Evolutionary conservation across 1,284 basidiomycete species (phyloP).

Genomic region (Schizophyllum commune): DNA sequence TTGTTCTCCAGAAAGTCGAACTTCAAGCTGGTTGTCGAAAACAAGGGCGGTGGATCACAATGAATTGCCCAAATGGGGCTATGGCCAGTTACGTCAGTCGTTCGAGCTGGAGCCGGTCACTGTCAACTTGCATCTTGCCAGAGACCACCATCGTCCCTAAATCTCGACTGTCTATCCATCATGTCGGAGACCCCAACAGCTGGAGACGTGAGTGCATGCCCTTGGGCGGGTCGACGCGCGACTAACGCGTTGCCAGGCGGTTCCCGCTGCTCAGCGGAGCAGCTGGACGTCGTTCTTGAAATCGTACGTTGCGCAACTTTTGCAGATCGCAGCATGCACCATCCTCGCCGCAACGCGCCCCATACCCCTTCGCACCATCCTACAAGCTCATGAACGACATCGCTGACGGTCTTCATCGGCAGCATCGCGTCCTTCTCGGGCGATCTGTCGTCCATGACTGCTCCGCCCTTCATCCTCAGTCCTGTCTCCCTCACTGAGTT

Average conservation of each 20-base stretch:
- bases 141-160: background rate
- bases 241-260: slow-evolving; percentile 36
- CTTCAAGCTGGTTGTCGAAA: background rate
- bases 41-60: background rate
- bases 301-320: slow-evolving; percentile 42
- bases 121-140: background rate
- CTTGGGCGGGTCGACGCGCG: background rate
- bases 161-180: background rate
- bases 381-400: background rate
- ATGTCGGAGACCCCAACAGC: background rate
- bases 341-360: background rate
- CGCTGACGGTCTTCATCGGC: background rate
- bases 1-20: background rate
- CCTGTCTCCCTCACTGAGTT: slow-evolving; percentile 84
- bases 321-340: background rate
- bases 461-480: slow-evolving; percentile 89
- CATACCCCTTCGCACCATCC: background rate
- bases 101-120: background rate
- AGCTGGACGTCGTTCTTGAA: slow-evolving; percentile 80
- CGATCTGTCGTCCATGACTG: slow-evolving; percentile 90
- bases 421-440: slow-evolving; percentile 83
- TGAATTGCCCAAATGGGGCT: background rate
- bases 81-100: background rate
- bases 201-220: background rate
- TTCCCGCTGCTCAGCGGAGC: slow-evolving; percentile 64